Evolutionary conservation across 371 early-diverging fungal species (phyloP).

Genomic region (Lichtheimia hyalospora): DNA sequence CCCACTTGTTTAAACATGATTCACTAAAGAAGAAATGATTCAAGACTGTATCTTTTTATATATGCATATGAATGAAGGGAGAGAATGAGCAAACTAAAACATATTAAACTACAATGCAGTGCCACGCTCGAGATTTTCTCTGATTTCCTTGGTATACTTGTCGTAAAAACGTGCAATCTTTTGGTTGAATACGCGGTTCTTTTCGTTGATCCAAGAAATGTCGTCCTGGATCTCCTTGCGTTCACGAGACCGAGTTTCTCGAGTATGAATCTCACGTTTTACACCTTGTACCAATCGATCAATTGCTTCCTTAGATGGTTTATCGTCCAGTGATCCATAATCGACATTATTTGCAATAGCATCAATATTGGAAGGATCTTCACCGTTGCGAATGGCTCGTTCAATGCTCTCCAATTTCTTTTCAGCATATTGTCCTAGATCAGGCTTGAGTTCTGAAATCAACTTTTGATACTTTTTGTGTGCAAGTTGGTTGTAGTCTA

Average conservation of each 20-base stretch:
- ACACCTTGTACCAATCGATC: conserved; percentile 75
- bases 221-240: conserved; percentile 80
- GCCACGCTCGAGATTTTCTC: conserved; percentile 86
- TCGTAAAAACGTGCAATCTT: conserved; percentile 93
- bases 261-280: conserved; percentile 71
- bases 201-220: conserved; percentile 95
- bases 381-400: conserved; percentile 37
- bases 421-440: conserved; percentile 73
- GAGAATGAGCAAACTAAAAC: too few species aligned
- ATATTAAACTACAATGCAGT: conserved; percentile 60
- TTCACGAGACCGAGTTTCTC: conserved; percentile 71
- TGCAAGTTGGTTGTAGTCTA: conserved; percentile 84
- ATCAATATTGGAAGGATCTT: conserved; percentile 55
- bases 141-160: conserved; percentile 91
- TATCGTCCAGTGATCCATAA: conserved; percentile 62
- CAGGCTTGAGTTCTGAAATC: conserved; percentile 80
- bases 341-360: conserved; percentile 70
- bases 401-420: conserved; percentile 55
- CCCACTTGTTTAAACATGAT: too few species aligned
- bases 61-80: too few species aligned
- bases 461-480: conserved; percentile 84
- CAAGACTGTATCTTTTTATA: too few species aligned
- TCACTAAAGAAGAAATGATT: too few species aligned
- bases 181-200: conserved; percentile 93
- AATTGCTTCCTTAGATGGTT: conserved; percentile 67